phyloP scores from a whole-genome alignment of 2,329 filamentous ascomycete species.

The Epichloe sibirici region DNA sequence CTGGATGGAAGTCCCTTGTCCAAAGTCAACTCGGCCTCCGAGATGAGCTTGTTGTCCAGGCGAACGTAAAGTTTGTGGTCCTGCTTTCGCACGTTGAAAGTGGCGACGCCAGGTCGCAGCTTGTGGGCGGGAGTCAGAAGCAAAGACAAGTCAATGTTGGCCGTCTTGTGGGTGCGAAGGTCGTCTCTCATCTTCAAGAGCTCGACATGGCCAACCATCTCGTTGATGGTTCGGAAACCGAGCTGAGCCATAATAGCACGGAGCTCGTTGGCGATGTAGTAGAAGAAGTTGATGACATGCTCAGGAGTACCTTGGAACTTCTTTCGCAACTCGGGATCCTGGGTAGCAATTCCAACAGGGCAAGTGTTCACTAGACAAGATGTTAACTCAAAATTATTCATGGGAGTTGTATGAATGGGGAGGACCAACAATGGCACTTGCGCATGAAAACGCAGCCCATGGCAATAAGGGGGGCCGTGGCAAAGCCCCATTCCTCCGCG shows the following conservation, averaged over 20 bases:
- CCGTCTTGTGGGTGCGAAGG: constrained; percentile 74
- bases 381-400: not conserved
- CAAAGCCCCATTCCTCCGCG: constrained; percentile 97
- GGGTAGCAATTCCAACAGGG: constrained; percentile 89
- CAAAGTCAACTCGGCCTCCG: constrained; percentile 84
- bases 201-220: constrained; percentile 93
- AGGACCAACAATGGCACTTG: constrained; percentile 43
- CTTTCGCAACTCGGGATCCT: constrained; percentile 85
- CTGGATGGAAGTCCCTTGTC: constrained; percentile 88
- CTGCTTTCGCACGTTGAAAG: constrained; percentile 96
- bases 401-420: too few species aligned
- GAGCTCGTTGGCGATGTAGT: constrained; percentile 92
- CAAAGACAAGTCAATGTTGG: constrained; percentile 84
- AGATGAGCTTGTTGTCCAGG: constrained; percentile 93
- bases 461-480: constrained; percentile 89
- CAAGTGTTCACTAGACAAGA: constrained; percentile 48
- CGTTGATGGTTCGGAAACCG: constrained; percentile 89
- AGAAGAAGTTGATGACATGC: constrained; percentile 98
- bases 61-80: constrained; percentile 88
- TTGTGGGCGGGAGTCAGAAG: constrained; percentile 94
- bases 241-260: constrained; percentile 94
- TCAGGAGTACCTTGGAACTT: constrained; percentile 91
- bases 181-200: constrained; percentile 78
- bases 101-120: constrained; percentile 84
- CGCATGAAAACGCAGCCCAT: constrained; percentile 97